Percentiles rank a stretch among this genome's conserved stretches.
Evolutionary conservation across 1,139 yeast species (phyloP).

Genomic region (Petasospora fabianii): DNA sequence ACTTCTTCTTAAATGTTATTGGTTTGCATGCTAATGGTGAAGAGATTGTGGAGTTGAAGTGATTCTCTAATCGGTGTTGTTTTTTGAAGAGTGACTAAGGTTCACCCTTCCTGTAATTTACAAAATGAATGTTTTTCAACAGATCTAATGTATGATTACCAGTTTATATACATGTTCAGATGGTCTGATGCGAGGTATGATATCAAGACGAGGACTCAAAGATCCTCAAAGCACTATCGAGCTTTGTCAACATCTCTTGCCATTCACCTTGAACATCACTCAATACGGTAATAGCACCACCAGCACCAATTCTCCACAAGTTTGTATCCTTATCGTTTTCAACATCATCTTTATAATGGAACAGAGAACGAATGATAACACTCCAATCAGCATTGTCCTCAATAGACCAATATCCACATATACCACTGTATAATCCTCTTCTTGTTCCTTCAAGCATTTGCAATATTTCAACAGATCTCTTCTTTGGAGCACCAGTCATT

Average conservation of each 20-base stretch:
- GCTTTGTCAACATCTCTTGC: conserved; percentile 85
- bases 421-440: conserved; percentile 92
- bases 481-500: conserved; percentile 99
- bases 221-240: conserved; percentile 73
- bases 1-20: conserved; percentile 92
- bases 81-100: background rate
- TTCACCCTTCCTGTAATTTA: too few species aligned
- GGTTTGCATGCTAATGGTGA: conserved; percentile 82
- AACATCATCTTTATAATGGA: conserved; percentile 53
- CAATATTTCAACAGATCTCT: conserved; percentile 81
- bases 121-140: too few species aligned
- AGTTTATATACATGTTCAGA: too few species aligned
- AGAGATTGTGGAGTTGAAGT: conserved; percentile 40
- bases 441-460: conserved; percentile 46
- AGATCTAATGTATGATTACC: too few species aligned
- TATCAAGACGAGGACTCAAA: conserved; percentile 30
- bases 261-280: conserved; percentile 81
- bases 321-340: conserved; percentile 32
- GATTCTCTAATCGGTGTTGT: conserved; percentile 1
- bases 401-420: conserved; percentile 91
- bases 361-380: conserved; percentile 84
- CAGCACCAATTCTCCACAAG: conserved; percentile 91
- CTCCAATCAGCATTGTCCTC: conserved; percentile 94
- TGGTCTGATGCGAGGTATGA: too few species aligned
- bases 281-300: conserved; percentile 94